Conservation (phyloP, 169 alveolate species). For the Cryptosporidium ubiquitum region DNA sequence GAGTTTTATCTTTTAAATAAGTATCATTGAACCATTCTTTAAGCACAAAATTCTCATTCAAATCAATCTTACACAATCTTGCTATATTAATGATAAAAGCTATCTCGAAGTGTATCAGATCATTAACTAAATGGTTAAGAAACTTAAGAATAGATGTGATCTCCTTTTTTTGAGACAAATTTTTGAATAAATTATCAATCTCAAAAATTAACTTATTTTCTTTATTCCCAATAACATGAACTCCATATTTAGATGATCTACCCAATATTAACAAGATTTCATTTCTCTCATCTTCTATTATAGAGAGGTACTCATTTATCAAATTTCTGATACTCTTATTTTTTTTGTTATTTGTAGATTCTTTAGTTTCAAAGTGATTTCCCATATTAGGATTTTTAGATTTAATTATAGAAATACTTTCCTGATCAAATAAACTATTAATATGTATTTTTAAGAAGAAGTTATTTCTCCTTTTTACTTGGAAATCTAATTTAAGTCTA, state of each 20-base stretch:
- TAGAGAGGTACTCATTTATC: not conserved
- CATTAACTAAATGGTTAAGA: not conserved
- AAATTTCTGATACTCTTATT: not conserved
- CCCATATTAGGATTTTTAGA: not conserved
- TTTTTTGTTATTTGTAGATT: not conserved
- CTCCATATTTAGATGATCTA: not conserved
- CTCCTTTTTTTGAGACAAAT: not conserved
- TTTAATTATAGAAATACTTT: not conserved
- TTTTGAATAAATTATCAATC: not conserved
- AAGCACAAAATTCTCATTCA: not conserved
- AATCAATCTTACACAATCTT: not conserved
- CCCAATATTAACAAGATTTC: not conserved
- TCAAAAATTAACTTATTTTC: not conserved
- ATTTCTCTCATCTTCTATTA: constrained; percentile 22
- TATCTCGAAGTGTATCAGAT: constrained; percentile 6
- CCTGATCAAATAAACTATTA: not conserved
- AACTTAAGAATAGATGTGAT: not conserved
- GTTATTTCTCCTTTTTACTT: not conserved
- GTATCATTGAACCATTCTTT: constrained; percentile 18
- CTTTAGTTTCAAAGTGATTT: not conserved
- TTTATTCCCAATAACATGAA: not conserved
- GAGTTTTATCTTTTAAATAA: not conserved
- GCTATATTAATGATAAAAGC: constrained; percentile 7
- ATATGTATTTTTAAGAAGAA: not conserved
- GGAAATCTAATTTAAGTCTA: not conserved